phyloP scores from a whole-genome alignment of 139 green algal genomes.

The Picochlorum sp. region DNA sequence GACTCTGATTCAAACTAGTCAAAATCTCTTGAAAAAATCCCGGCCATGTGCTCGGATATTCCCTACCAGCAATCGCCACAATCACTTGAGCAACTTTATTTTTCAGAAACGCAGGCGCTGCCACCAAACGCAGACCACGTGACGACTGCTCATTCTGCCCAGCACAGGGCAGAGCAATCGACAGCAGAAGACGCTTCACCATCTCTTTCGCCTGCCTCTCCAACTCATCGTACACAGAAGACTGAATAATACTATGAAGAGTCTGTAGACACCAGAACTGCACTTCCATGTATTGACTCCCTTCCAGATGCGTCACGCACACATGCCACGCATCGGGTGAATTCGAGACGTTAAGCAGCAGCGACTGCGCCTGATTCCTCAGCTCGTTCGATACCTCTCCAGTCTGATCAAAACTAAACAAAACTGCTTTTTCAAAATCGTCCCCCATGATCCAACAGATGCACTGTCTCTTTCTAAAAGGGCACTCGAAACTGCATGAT shows the following conservation, averaged over 20 bases:
- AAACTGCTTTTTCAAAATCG: slow-evolving; percentile 85
- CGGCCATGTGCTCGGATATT: slow-evolving; percentile 80
- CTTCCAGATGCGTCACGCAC: slow-evolving; percentile 60
- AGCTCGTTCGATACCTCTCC: slow-evolving; percentile 34
- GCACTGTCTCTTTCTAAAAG: neutral
- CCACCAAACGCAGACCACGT: neutral
- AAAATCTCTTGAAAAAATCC: slow-evolving; percentile 79
- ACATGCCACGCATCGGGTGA: slow-evolving; percentile 54
- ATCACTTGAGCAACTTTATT: slow-evolving; percentile 92
- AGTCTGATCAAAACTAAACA: slow-evolving; percentile 79
- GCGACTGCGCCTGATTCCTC: slow-evolving; percentile 45
- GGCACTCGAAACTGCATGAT: too few species aligned
- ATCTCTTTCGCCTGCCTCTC: neutral
- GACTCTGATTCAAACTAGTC: slow-evolving; percentile 28
- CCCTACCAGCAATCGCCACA: slow-evolving; percentile 53
- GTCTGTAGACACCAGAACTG: slow-evolving; percentile 95
- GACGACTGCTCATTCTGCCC: neutral
- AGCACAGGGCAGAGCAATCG: too few species aligned
- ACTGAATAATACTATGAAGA: slow-evolving; percentile 59
- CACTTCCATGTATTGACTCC: slow-evolving; percentile 66
- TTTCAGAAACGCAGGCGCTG: slow-evolving; percentile 58
- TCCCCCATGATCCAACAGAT: slow-evolving; percentile 43
- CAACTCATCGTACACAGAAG: neutral
- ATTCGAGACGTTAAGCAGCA: slow-evolving; percentile 43
- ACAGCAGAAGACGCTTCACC: neutral